Percentiles rank a stretch among this genome's conserved stretches.
Conservation (phyloP, 495 filamentous ascomycete species). For the Penicillium verhagenii region DNA sequence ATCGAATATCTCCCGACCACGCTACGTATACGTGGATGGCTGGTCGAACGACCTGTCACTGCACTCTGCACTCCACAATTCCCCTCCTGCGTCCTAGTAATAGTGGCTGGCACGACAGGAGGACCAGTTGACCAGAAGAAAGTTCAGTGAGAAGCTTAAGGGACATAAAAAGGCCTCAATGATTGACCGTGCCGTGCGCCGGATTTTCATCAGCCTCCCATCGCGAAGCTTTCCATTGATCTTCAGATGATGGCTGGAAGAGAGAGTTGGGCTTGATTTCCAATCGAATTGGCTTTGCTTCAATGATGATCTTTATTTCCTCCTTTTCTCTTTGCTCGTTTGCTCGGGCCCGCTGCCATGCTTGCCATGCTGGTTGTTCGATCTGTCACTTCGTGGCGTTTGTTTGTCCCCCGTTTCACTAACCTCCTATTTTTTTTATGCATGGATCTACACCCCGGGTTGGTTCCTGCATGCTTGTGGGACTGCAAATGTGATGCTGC, state of each 20-base stretch:
- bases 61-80: neutral
- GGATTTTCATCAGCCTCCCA: neutral
- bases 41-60: constrained; percentile 16
- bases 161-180: neutral
- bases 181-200: neutral
- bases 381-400: constrained; percentile 24
- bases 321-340: too few relatives aligned
- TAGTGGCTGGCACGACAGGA: neutral
- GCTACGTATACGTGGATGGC: constrained; percentile 2
- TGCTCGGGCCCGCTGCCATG: neutral
- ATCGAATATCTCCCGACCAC: constrained; percentile 20
- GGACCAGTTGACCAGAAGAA: neutral
- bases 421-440: constrained; percentile 10
- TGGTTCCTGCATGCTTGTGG: constrained; percentile 16
- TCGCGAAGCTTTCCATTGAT: neutral
- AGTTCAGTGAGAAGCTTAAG: neutral
- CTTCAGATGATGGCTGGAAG: neutral
- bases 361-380: constrained; percentile 3
- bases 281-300: neutral
- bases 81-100: neutral
- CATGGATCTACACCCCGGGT: constrained; percentile 15
- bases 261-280: neutral
- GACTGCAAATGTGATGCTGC: constrained; percentile 19
- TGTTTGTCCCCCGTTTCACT: constrained; percentile 19
- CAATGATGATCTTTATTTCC: neutral